Percentiles rank a stretch among this genome's conserved stretches.
Evolutionary conservation across 78 protist species (phyloP).

Genomic region (Dictyostelium firmibasis): DNA sequence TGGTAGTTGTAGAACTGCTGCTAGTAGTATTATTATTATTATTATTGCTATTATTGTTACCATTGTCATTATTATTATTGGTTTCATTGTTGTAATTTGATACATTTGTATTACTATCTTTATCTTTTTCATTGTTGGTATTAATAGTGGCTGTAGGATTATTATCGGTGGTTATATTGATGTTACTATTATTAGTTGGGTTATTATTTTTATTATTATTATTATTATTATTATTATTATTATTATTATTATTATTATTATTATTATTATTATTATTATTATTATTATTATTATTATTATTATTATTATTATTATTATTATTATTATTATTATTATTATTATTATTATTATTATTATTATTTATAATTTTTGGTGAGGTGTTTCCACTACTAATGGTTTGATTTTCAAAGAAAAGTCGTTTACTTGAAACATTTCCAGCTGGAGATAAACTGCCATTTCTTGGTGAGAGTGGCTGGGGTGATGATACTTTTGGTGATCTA

Average conservation of each 20-base stretch:
- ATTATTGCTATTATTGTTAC: not conserved
- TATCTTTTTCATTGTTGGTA: not conserved
- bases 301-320: not conserved
- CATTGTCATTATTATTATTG: not conserved
- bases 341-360: not conserved
- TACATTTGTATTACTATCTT: not conserved
- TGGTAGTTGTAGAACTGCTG: not conserved
- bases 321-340: not conserved
- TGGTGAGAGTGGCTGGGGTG: not conserved
- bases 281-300: not conserved
- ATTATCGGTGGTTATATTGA: not conserved
- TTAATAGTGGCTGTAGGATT: not conserved
- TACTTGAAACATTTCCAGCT: not conserved
- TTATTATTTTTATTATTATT: not conserved
- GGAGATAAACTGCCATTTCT: not conserved
- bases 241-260: not conserved
- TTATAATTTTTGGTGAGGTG: not conserved
- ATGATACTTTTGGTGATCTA: not conserved
- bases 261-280: not conserved
- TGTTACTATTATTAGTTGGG: not conserved
- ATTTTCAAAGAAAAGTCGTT: slow-evolving; percentile 27
- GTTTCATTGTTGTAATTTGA: not conserved
- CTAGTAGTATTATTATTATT: not conserved
- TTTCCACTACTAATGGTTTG: not conserved
- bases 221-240: not conserved